Base-by-base conservation (phyloP, 2,329 filamentous ascomycete genomes). In the Phaeosphaeriaceae sp. region DNA sequence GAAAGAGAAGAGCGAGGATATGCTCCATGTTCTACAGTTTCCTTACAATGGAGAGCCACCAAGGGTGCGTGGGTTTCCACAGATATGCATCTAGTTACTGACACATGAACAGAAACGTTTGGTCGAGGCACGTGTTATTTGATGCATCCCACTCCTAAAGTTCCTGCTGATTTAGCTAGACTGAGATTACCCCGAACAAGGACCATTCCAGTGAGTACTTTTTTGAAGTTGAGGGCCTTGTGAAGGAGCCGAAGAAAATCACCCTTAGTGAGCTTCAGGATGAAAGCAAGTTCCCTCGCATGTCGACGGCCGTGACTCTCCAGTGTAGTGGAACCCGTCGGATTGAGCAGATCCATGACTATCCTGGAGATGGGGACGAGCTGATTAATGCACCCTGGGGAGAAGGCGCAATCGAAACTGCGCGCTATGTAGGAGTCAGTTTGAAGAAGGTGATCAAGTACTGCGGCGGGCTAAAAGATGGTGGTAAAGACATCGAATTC, bases 401-500 rank as follows among this genome's bases (percentile, higher is more conserved):
- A 21, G 76, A 78, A 54, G 86, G 87, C 13, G 87, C 86, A 1
- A 89, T 89, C 32, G 82, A 85, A 1, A 88, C 85, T 0, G 85
- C 87, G 0, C 71, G 74, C 3, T 89, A 83, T 66, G 81, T 79
- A 0, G 87, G 87, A 2, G 80, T 89, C 6, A 83, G 80, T 21
- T 74, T 89, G 12, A 88, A 89, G 64, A 87, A 86, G 58, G 77
- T 90, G 1, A 85, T 90, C 68, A 88, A 89, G 56, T 74, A 83
- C 50, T 90, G 87, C 50, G 87, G 87, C 2, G 87, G 87, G 0
- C 71, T 88, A 2, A 66, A 74, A 18, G 72, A 77, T 0, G 74
- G 76, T 1, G 84, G 77, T 0, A 81, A 83, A 49, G 85, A 90
- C 54, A 68, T 90, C 11, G 87, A 90, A 57, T 80, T 90, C 40